Base-by-base conservation (phyloP, 2,329 filamentous ascomycete species). In the Claviceps pazoutovae region DNA sequence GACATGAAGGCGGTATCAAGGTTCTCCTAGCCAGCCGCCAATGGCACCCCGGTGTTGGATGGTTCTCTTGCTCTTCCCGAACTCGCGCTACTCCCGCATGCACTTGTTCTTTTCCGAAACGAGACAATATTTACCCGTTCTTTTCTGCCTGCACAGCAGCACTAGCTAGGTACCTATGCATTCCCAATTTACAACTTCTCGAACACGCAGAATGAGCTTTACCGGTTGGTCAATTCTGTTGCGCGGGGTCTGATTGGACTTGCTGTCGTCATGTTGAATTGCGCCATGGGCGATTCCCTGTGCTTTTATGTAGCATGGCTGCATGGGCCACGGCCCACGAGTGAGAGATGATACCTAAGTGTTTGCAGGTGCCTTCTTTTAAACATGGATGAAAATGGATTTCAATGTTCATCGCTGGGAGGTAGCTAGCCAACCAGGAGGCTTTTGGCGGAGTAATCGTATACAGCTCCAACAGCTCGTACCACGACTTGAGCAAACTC, bases 211-310 rank as follows among this genome's bases (percentile, higher is more conserved):
- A 46, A 34, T 9, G 26, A 36, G 16, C 44, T 16, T 46, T 44
- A 11, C 41, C 17, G 45, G 55, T 34, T 54, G 51, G 55, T 23
- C 30, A 49, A 53, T 34, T 34, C 45, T 48, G 34, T 50, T 48
- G 54, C 45, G 51, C 51, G 38, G 56, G 56, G 66, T 52, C 41
- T 58, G 56, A 66, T 66, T 66, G 62, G 63, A 51, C 56, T 34
- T 11, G 30, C 30, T 42, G 41, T 21, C 38, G 51, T 52, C 50
- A 11, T 48, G 48, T 49, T 58, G 46, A 11, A 51, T 53, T 52
- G 55, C 61, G 57, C 60, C 60, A 65, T 65, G 61, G 60, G 62
- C 50, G 59, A 54, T 56, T 53, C 54, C 30, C 55, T 58, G 55
- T 61, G 62, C 63, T 65, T 34, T 65, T 51, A 50, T 34, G 41